These are phyloP conservation scores for Pulchroboletus neoregius DNA, from an alignment of 1,284 basidiomycete genomes.

Conservation along the genomic window DNA sequence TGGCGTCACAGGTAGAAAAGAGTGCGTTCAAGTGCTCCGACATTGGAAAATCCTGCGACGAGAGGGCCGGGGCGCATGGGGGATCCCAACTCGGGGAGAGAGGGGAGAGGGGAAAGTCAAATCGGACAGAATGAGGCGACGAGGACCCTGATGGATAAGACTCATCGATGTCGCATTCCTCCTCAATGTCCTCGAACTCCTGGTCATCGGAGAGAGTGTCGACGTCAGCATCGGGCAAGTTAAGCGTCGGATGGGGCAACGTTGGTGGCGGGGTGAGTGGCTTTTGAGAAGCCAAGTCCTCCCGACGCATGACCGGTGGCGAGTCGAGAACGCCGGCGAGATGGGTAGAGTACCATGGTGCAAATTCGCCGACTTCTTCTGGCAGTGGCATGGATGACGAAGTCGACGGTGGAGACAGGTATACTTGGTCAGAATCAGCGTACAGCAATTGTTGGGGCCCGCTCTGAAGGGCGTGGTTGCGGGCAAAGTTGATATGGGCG, in stretches of 20 bases:
- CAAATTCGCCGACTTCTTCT: constrained; percentile 20
- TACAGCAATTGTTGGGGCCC: constrained; percentile 15
- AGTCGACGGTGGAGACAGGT: constrained; percentile 40
- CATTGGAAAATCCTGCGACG: constrained; percentile 19
- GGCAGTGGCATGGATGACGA: constrained; percentile 37
- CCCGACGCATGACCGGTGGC: constrained; percentile 32
- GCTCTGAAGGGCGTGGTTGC: constrained; percentile 15
- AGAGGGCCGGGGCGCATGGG: constrained; percentile 11
- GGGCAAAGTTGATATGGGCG: constrained; percentile 16
- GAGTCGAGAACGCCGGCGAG: constrained; percentile 34
- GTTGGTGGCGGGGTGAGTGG: constrained; percentile 45
- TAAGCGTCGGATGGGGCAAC: constrained; percentile 35
- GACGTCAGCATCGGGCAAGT: constrained; percentile 33
- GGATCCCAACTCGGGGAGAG: constrained; percentile 35
- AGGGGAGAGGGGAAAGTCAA: constrained; percentile 33
- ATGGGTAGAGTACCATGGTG: constrained; percentile 19
- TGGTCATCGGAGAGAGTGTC: constrained; percentile 15
- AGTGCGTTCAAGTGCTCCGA: constrained; percentile 17
- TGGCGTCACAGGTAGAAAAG: constrained; percentile 19
- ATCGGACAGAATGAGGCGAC: constrained; percentile 18
- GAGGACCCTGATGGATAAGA: constrained; percentile 10
- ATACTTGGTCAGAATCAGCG: constrained; percentile 23
- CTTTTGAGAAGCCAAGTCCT: constrained; percentile 27
- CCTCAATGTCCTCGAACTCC: constrained; percentile 16
- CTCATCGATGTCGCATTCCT: constrained; percentile 24